Evolutionary conservation across 1,139 yeast genomes (phyloP).

Genomic region (Hyphopichia buzzinii): DNA sequence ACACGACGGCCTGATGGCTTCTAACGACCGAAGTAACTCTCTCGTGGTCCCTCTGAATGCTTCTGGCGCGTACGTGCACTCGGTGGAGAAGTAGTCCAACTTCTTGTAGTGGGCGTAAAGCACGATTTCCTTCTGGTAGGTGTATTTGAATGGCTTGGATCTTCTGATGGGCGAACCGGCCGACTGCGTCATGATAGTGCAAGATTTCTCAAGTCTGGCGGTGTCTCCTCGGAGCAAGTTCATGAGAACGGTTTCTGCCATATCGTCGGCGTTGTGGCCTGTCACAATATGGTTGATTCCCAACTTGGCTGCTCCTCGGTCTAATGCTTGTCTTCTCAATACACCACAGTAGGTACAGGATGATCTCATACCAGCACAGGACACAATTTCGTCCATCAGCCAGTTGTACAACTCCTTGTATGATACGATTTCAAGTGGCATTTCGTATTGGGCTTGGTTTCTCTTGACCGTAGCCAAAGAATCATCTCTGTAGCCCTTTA

Average conservation of each 20-base stretch:
- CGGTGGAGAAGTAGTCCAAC: constrained; percentile 94
- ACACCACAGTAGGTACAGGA: constrained; percentile 99
- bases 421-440: constrained; percentile 88
- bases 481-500: constrained; percentile 95
- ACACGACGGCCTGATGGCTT: constrained; percentile 87
- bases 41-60: constrained; percentile 98
- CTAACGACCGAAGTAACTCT: constrained; percentile 83
- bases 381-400: constrained; percentile 98
- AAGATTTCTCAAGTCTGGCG: constrained; percentile 88
- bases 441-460: constrained; percentile 80
- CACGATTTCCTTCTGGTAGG: constrained; percentile 96
- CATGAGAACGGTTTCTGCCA: constrained; percentile 98
- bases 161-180: constrained; percentile 81
- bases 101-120: constrained; percentile 95
- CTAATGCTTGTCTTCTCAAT: constrained; percentile 91
- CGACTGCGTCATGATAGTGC: constrained; percentile 79
- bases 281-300: constrained; percentile 91
- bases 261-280: constrained; percentile 98
- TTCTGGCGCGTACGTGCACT: constrained; percentile 97
- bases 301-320: constrained; percentile 90
- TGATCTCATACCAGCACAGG: constrained; percentile 90
- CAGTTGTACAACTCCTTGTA: constrained; percentile 87
- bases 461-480: constrained; percentile 95
- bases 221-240: constrained; percentile 94
- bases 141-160: constrained; percentile 92